phyloP scores from a whole-genome alignment of 1,284 basidiomycete species.

The Spongispora temasekensis region DNA sequence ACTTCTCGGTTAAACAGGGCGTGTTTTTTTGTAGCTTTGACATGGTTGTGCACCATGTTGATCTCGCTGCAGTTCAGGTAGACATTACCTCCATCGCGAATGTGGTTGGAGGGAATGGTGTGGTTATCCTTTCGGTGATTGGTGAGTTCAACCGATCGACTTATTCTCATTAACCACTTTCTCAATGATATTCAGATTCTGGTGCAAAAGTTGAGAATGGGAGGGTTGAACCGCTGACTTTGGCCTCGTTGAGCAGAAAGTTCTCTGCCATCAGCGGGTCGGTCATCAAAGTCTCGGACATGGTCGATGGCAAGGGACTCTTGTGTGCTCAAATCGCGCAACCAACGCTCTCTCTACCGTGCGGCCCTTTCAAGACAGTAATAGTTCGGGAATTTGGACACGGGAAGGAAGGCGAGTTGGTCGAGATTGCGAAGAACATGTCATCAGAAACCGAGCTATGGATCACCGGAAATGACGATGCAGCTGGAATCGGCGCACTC shows the following conservation, averaged over 20 bases:
- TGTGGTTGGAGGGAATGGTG: slow-evolving; percentile 20
- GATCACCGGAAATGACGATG: slow-evolving; percentile 32
- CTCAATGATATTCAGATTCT: slow-evolving; percentile 15
- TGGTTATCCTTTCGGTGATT: slow-evolving; percentile 22
- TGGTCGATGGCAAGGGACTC: slow-evolving; percentile 14
- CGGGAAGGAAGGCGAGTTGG: slow-evolving; percentile 24
- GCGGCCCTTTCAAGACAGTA: slow-evolving; percentile 25
- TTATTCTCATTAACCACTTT: background rate
- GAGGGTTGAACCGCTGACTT: slow-evolving; percentile 12
- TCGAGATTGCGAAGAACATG: slow-evolving; percentile 27
- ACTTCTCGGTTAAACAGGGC: background rate
- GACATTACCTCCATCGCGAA: slow-evolving; percentile 24
- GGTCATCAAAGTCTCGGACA: slow-evolving; percentile 12
- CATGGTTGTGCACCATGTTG: slow-evolving; percentile 18
- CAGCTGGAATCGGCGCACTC: slow-evolving; percentile 32
- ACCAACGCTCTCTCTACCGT: slow-evolving; percentile 14
- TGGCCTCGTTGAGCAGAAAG: slow-evolving; percentile 10
- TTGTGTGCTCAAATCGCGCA: slow-evolving; percentile 17
- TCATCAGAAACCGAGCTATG: slow-evolving; percentile 29
- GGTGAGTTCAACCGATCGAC: slow-evolving; percentile 13
- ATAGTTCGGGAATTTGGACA: slow-evolving; percentile 28
- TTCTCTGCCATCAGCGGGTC: slow-evolving; percentile 13
- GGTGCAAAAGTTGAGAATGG: slow-evolving; percentile 16
- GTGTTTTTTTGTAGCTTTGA: slow-evolving; percentile 15
- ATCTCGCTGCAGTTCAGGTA: slow-evolving; percentile 23